A percentile compares a stretch with the other conserved stretches of the same genome.
Conservation (phyloP, 2,329 filamentous ascomycete species). For the Zymoseptoria pseudotritici region DNA sequence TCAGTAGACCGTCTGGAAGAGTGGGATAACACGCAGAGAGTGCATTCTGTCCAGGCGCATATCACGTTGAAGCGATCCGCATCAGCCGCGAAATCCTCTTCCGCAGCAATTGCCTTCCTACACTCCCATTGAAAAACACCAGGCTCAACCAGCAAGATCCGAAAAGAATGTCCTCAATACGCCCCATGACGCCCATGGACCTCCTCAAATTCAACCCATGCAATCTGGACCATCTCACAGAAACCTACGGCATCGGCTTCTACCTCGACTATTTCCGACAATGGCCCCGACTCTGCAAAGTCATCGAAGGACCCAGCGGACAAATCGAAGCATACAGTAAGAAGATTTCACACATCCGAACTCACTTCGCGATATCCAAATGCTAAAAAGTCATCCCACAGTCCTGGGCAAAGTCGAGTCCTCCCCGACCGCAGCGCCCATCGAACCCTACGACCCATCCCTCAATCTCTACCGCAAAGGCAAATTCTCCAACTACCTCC, state of each 20-base stretch:
- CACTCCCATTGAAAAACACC: not conserved
- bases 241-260: constrained; percentile 93
- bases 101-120: not conserved
- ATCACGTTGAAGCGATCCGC: not conserved
- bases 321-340: constrained; percentile 92
- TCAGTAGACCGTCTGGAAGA: no score
- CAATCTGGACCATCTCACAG: constrained; percentile 93
- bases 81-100: not conserved
- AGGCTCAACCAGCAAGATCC: not conserved
- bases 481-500: constrained; percentile 66
- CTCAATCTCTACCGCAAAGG: constrained; percentile 30
- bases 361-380: no score
- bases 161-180: constrained; percentile 47
- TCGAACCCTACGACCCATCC: constrained; percentile 60
- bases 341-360: no score
- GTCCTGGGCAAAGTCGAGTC: constrained; percentile 97
- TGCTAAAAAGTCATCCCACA: no score
- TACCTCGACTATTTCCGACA: constrained; percentile 93
- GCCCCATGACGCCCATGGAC: constrained; percentile 76
- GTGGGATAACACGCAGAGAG: no score
- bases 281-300: constrained; percentile 92
- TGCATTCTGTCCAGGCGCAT: no score
- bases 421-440: constrained; percentile 61
- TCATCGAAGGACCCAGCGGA: constrained; percentile 78
- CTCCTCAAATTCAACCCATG: constrained; percentile 85